phyloP scores from a whole-genome alignment of 805 yeast species.

The Barnettozyma sucrosica region DNA sequence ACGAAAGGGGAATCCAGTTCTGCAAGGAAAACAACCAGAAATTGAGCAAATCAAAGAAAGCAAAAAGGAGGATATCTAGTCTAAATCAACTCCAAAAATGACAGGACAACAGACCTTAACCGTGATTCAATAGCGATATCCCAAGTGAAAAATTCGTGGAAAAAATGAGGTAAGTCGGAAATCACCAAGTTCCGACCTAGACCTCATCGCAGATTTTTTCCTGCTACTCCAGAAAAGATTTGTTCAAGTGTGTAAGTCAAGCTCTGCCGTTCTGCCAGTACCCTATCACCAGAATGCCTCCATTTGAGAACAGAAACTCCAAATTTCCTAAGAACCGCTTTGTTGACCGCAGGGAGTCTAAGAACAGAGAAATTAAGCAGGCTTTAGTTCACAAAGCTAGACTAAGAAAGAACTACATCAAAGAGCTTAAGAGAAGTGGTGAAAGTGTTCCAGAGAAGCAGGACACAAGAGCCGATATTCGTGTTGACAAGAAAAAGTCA shows the following conservation, averaged over 20 bases:
- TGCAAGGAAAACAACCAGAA: not conserved
- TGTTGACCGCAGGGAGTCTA: conserved; percentile 22
- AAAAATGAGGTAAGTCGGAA: conserved; percentile 3
- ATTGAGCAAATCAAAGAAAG: not conserved
- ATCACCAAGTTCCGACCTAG: not conserved
- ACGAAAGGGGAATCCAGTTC: not conserved
- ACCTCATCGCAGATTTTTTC: conserved; percentile 10
- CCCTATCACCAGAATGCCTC: conserved; percentile 3
- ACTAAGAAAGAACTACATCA: conserved; percentile 74
- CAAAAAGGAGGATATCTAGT: not conserved
- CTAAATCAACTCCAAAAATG: not conserved
- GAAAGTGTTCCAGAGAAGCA: conserved; percentile 42
- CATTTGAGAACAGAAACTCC: conserved; percentile 5
- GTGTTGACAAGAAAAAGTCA: conserved; percentile 23
- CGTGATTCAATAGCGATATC: not conserved
- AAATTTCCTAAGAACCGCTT: conserved; percentile 20
- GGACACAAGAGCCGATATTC: conserved; percentile 11
- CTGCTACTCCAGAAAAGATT: no score
- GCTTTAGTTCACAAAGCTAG: conserved; percentile 77
- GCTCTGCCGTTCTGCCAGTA: not conserved
- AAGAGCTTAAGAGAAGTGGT: conserved; percentile 70
- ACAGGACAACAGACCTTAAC: not conserved
- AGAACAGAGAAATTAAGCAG: conserved; percentile 61
- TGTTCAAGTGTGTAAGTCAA: no score
- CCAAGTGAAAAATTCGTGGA: conserved; percentile 4